A percentile compares a stretch with the other conserved stretches of the same genome.
phyloP scores from a whole-genome alignment of 1,284 basidiomycete species.

The Ganoderma lingzhi region DNA sequence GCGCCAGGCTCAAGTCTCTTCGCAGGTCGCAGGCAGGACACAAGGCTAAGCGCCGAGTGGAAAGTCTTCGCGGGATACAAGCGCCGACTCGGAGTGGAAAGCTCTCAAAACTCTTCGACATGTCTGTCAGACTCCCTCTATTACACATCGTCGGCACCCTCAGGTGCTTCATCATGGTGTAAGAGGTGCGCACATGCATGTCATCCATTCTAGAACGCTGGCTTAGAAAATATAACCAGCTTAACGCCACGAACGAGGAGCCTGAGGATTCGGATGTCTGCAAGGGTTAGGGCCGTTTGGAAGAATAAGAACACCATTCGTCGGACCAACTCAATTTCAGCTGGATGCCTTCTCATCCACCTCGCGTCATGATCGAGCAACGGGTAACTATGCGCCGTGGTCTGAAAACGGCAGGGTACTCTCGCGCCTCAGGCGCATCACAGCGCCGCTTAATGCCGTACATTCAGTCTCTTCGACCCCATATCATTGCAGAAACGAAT shows the following conservation, averaged over 20 bases:
- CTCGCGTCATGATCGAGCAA: neutral
- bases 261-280: neutral
- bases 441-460: neutral
- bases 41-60: too few relatives aligned
- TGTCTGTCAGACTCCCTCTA: neutral
- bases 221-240: neutral
- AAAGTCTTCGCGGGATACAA: too few relatives aligned
- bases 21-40: too few relatives aligned
- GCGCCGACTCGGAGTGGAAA: too few relatives aligned
- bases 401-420: neutral
- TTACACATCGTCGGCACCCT: neutral
- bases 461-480: neutral
- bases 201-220: neutral
- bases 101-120: neutral
- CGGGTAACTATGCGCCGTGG: neutral
- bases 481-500: neutral
- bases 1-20: too few relatives aligned
- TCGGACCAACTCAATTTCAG: neutral
- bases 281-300: neutral
- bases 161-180: neutral
- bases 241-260: neutral
- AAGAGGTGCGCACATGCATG: neutral
- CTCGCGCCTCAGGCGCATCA: constrained; percentile 2
- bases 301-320: neutral
- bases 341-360: neutral